These are phyloP conservation scores for Adenanthera pavonina DNA, from an alignment of 306 rosid species.

Conservation along the genomic window DNA sequence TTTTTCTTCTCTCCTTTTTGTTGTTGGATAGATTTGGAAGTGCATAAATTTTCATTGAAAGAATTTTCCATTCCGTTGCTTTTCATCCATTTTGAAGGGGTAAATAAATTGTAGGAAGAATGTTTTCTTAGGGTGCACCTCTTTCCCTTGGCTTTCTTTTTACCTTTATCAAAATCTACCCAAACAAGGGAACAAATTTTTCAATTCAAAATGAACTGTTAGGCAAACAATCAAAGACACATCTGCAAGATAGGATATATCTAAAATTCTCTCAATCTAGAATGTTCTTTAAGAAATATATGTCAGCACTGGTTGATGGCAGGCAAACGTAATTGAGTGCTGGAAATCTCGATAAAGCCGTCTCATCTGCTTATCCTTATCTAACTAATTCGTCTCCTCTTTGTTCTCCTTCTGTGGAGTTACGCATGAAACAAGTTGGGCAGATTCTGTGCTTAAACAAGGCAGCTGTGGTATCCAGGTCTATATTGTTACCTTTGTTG, in stretches of 20 bases:
- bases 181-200: neutral
- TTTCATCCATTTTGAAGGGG: neutral
- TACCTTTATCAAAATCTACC: constrained; percentile 1
- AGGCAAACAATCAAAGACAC: constrained; percentile 5
- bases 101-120: neutral
- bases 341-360: constrained; percentile 13
- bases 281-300: constrained; percentile 19
- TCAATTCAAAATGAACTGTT: neutral
- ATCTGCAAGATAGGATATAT: neutral
- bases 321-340: constrained; percentile 10
- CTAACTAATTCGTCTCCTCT: constrained; percentile 12
- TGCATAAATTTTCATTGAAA: neutral
- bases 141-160: neutral
- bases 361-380: constrained; percentile 25
- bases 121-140: neutral
- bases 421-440: neutral
- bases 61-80: neutral
- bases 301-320: neutral
- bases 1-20: neutral
- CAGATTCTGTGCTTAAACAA: constrained; percentile 9
- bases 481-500: constrained; percentile 25
- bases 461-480: constrained; percentile 25
- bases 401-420: neutral
- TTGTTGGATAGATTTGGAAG: constrained; percentile 13
- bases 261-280: neutral